Conservation (phyloP, 768 basidiomycete genomes). For the Kwoniella sp. region DNA sequence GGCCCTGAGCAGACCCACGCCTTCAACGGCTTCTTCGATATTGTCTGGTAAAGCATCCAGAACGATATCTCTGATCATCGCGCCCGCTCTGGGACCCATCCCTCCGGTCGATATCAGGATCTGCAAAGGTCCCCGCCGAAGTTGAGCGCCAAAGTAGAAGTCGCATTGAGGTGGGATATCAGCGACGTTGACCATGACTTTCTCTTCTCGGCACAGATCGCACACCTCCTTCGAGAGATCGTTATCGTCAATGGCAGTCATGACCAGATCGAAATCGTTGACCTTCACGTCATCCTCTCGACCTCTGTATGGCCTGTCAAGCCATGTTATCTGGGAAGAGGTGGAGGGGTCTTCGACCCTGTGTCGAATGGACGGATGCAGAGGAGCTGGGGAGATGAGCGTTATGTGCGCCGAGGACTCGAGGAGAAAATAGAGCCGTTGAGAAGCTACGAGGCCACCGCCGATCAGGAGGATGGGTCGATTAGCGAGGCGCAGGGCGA, state of each 20-base stretch:
- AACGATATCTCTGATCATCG: constrained; percentile 72
- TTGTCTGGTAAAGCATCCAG: constrained; percentile 69
- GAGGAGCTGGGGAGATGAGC: constrained; percentile 73
- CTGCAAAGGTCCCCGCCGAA: constrained; percentile 86
- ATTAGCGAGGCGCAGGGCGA: constrained; percentile 88
- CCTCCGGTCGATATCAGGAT: constrained; percentile 96
- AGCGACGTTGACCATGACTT: constrained; percentile 90
- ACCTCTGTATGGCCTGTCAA: constrained; percentile 67
- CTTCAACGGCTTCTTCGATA: constrained; percentile 76
- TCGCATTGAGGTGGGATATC: constrained; percentile 95
- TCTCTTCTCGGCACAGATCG: constrained; percentile 65
- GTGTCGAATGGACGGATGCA: constrained; percentile 61
- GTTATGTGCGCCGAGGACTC: constrained; percentile 75
- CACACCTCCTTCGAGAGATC: constrained; percentile 73
- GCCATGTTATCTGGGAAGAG: constrained; percentile 66
- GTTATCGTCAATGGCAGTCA: constrained; percentile 89
- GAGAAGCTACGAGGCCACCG: constrained; percentile 87
- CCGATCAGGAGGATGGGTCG: constrained; percentile 88
- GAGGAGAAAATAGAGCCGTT: constrained; percentile 83
- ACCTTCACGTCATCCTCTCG: constrained; percentile 63
- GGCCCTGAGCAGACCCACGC: constrained; percentile 72
- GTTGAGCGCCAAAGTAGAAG: constrained; percentile 96
- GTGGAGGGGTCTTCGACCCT: constrained; percentile 59
- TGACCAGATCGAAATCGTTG: constrained; percentile 77
- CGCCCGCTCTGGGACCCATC: constrained; percentile 85